Evolutionary conservation across 805 yeast species (phyloP), one percentile per base, ranked within the genome.

Genomic region (Saturnispora quitensis): DNA sequence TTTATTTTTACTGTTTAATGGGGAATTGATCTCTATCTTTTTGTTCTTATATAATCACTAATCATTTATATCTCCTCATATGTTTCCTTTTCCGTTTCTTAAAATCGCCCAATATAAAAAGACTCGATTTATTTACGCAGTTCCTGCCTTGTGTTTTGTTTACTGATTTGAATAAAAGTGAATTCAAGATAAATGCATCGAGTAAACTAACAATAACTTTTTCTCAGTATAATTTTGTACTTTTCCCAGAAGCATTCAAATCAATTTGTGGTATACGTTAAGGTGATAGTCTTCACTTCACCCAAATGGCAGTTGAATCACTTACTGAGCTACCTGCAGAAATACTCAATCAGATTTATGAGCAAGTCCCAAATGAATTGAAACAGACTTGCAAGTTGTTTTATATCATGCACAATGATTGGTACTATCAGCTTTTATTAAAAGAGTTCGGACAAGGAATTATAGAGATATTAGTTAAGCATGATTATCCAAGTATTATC

Each of bases 351-450:
- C 43, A 56, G 33, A 59, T 68, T n/a, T 59, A 63, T 43, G 51
- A 53, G 33, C 53, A 56, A 20, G 66, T 59, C 25, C 70, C 70
- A 2, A 54, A 57, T 45, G 67, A 67, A 47, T 55, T 69, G 27
- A 62, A 58, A 47, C 28, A 48, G 13, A 65, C 69, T 13, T 67
- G 68, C 44, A 58, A 56, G 44, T 48, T 55, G 18, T 78, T 75
- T 58, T 79, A 74, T 56, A 57, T 69, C 4, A 62, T 80, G 47
- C 72, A 78, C 64, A 81, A 82, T 60, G 76, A 76, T 48, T 55
- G 73, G 17, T 76, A 69, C 58, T 70, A 71, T 56, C 69, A 73
- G 28, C 53, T 60, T 9, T 56, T 77, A 45, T 58, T 56, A 5
- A 65, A 65, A 20, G 64, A 67, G 18, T 59, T 63, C 53, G 69